Percentiles rank a stretch among this genome's conserved stretches.
Evolutionary conservation across 225 moss, liverwort and hornwort species (phyloP).

Genomic region (Rhytidiadelphus loreus): DNA sequence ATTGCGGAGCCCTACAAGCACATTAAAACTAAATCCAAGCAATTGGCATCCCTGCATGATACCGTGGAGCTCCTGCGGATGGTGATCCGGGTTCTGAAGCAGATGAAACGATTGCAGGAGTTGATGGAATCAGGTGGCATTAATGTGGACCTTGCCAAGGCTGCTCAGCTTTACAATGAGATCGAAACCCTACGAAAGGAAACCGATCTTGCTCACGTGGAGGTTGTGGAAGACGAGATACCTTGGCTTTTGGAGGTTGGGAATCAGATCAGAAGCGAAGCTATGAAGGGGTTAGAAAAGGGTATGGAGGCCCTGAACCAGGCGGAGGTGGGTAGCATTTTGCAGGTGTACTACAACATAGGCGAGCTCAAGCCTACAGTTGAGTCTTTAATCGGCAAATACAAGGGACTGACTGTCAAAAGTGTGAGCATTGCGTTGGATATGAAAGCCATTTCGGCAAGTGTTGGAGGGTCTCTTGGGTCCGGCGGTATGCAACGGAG

Average conservation of each 20-base stretch:
- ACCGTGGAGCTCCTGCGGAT: slow-evolving; percentile 85
- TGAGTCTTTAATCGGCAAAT: slow-evolving; percentile 70
- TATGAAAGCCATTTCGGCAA: slow-evolving; percentile 96
- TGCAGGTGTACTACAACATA: slow-evolving; percentile 99
- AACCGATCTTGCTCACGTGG: slow-evolving; percentile 71
- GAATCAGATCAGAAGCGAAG: slow-evolving; percentile 67
- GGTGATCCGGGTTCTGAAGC: slow-evolving; percentile 74
- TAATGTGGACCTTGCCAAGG: slow-evolving; percentile 83
- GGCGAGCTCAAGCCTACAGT: slow-evolving; percentile 91
- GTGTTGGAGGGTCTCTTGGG: slow-evolving; percentile 61
- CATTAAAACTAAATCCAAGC: slow-evolving; percentile 76
- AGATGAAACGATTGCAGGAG: slow-evolving; percentile 77
- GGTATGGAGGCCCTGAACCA: slow-evolving; percentile 97
- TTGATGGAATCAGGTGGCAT: slow-evolving; percentile 64
- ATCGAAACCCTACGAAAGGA: slow-evolving; percentile 77
- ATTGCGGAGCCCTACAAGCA: slow-evolving; percentile 97
- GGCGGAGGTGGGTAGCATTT: slow-evolving; percentile 87
- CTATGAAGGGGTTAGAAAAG: slow-evolving; percentile 80
- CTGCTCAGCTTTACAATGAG: slow-evolving; percentile 79
- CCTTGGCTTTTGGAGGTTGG: slow-evolving; percentile 84
- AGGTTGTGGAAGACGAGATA: slow-evolving; percentile 72
- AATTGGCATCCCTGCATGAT: slow-evolving; percentile 78
- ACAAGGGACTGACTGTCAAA: slow-evolving; percentile 69
- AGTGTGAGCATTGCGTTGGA: slow-evolving; percentile 83
- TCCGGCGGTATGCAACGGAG: slow-evolving; percentile 78